Percentiles rank a stretch among this genome's conserved stretches.
Evolutionary conservation across 257 asterid genomes (phyloP).

Genomic region (Forsythia viridissima): DNA sequence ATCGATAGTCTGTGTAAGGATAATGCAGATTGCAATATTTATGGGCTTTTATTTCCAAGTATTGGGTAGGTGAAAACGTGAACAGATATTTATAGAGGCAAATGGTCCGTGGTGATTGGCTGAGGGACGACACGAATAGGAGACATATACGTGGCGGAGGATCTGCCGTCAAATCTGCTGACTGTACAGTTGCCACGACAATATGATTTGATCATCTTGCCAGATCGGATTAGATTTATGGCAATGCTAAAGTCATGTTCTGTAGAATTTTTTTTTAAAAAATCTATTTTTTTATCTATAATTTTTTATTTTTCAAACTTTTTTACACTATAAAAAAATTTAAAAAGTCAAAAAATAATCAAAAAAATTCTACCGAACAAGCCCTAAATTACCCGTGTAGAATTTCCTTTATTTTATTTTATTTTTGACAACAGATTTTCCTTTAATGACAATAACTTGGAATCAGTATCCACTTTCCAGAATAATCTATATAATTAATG

Average conservation of each 20-base stretch:
- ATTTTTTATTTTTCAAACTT: too few relatives aligned
- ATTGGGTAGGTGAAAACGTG: conserved; percentile 26
- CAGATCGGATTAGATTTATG: not conserved
- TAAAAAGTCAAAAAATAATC: too few relatives aligned
- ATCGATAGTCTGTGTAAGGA: not conserved
- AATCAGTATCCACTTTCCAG: too few relatives aligned
- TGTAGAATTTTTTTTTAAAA: too few relatives aligned
- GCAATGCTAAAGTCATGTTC: not conserved
- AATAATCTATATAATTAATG: too few relatives aligned
- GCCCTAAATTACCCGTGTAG: too few relatives aligned
- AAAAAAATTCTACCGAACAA: too few relatives aligned
- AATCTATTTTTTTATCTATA: too few relatives aligned
- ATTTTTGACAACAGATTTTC: too few relatives aligned
- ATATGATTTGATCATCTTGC: not conserved
- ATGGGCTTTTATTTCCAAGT: not conserved
- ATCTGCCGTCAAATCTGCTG: conserved; percentile 13
- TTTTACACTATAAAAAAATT: too few relatives aligned
- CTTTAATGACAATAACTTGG: too few relatives aligned
- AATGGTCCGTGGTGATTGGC: conserved; percentile 25
- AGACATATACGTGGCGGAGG: not conserved
- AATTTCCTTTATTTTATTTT: too few relatives aligned
- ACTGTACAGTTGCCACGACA: conserved; percentile 22
- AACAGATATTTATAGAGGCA: conserved; percentile 17
- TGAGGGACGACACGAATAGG: not conserved
- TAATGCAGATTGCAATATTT: conserved; percentile 7